A percentile compares a stretch with the other conserved stretches of the same genome.
Evolutionary conservation across 2,329 filamentous ascomycete species (phyloP).

Genomic region (Colletotrichum neosansevieriae): DNA sequence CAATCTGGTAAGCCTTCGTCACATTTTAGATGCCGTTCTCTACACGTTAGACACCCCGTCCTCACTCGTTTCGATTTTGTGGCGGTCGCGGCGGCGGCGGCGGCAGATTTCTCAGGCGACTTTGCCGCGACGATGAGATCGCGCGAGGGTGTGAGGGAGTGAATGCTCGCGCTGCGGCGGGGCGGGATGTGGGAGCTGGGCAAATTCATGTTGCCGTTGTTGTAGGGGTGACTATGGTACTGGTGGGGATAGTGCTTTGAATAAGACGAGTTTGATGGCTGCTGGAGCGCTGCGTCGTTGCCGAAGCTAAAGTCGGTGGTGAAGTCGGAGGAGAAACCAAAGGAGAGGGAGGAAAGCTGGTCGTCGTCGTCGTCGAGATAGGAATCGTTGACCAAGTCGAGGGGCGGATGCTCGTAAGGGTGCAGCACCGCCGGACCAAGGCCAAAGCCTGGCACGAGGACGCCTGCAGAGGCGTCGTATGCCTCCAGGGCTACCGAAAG

Average conservation of each 20-base stretch:
- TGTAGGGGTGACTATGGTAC: constrained; percentile 38
- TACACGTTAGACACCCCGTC: constrained; percentile 91
- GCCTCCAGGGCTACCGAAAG: constrained; percentile 51
- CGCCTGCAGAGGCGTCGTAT: constrained; percentile 48
- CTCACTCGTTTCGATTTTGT: constrained; percentile 86
- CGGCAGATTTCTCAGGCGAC: constrained; percentile 34
- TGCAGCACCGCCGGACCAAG: constrained; percentile 49
- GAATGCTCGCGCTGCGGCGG: constrained; percentile 39
- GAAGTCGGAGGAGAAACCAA: constrained; percentile 42
- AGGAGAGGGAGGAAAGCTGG: constrained; percentile 42
- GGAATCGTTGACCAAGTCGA: constrained; percentile 33
- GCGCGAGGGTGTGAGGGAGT: constrained; percentile 38
- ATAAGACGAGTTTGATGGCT: constrained; percentile 22
- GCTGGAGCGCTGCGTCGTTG: constrained; percentile 12
- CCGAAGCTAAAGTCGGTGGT: constrained; percentile 25
- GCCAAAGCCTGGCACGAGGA: constrained; percentile 50
- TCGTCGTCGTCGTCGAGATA: constrained; percentile 36
- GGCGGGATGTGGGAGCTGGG: constrained; percentile 42
- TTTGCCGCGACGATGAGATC: constrained; percentile 35
- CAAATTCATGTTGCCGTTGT: constrained; percentile 43
- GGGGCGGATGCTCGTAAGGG: constrained; percentile 39
- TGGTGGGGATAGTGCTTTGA: constrained; percentile 41
- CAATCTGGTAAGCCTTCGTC: constrained; percentile 77
- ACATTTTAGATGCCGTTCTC: constrained; percentile 91
- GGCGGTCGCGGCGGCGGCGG: constrained; percentile 41